These are phyloP conservation scores for Colletotrichum tropicicola DNA, from an alignment of 2,329 filamentous ascomycete species.

Conservation along the genomic window DNA sequence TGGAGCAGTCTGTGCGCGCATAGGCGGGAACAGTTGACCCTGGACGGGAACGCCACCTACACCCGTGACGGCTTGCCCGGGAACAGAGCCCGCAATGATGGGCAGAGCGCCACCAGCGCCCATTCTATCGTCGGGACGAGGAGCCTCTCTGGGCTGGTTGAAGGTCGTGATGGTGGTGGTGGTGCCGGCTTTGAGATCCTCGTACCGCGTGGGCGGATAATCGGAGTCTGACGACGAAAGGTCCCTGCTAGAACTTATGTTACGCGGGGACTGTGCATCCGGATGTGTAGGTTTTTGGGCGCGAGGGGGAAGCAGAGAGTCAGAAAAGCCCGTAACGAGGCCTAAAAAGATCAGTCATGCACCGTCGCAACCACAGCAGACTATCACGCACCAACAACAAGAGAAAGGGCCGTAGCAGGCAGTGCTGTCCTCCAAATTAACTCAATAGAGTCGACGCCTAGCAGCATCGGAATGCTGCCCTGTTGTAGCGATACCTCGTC, in stretches of 20 bases:
- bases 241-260: slow-evolving; percentile 44
- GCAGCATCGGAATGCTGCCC: slow-evolving; percentile 60
- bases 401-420: slow-evolving; percentile 58
- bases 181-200: slow-evolving; percentile 56
- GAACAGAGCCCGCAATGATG: slow-evolving; percentile 46
- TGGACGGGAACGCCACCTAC: slow-evolving; percentile 49
- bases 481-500: slow-evolving; percentile 35
- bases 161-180: slow-evolving; percentile 47
- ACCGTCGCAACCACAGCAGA: neutral
- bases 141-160: slow-evolving; percentile 41
- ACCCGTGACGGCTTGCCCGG: slow-evolving; percentile 44
- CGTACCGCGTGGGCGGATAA: slow-evolving; percentile 56
- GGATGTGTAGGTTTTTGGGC: slow-evolving; percentile 41
- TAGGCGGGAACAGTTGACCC: slow-evolving; percentile 52
- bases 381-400: slow-evolving; percentile 56
- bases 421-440: slow-evolving; percentile 58
- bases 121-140: slow-evolving; percentile 29
- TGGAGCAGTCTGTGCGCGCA: slow-evolving; percentile 40
- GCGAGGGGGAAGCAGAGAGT: slow-evolving; percentile 41
- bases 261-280: slow-evolving; percentile 47
- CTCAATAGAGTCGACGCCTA: slow-evolving; percentile 54
- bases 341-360: slow-evolving; percentile 31
- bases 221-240: slow-evolving; percentile 53
- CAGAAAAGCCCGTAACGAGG: slow-evolving; percentile 49
- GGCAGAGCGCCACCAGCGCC: slow-evolving; percentile 43